phyloP scores from a whole-genome alignment of 2,329 filamentous ascomycete genomes.

The Eutypella sp. region DNA sequence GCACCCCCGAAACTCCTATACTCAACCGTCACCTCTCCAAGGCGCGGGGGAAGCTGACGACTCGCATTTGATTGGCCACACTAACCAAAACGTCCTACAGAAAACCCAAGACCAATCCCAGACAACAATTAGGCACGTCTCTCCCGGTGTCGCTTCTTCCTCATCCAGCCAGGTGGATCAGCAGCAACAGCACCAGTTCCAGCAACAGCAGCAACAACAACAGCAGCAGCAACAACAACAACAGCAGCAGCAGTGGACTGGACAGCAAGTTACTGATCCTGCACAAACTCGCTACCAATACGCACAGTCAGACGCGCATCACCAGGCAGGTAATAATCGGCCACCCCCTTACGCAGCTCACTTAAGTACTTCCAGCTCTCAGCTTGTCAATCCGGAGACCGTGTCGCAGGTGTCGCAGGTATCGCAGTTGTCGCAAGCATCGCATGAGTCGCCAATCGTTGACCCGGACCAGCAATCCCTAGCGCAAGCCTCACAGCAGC shows the following conservation, averaged over 20 bases:
- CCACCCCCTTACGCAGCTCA: constrained; percentile 23
- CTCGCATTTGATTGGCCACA: constrained; percentile 30
- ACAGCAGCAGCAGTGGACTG: constrained; percentile 34
- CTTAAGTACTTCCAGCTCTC: constrained; percentile 26
- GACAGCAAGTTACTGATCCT: constrained; percentile 36
- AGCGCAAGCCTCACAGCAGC: constrained; percentile 36
- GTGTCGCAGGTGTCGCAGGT: constrained; percentile 59
- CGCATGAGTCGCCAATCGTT: constrained; percentile 53
- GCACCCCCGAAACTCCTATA: constrained; percentile 19
- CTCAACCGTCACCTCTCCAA: constrained; percentile 41
- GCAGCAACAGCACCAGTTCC: constrained; percentile 3
- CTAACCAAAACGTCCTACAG: constrained; percentile 34
- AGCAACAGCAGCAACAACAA: too few species aligned
- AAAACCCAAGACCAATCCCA: constrained; percentile 36
- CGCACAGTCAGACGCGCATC: constrained; percentile 22
- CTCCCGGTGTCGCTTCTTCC: constrained; percentile 38
- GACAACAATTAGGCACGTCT: constrained; percentile 45
- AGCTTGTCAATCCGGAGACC: constrained; percentile 52
- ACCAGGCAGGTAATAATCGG: constrained; percentile 22
- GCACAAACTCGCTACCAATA: constrained; percentile 32
- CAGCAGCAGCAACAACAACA: constrained; percentile 33
- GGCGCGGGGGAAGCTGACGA: constrained; percentile 37
- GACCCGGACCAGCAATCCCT: constrained; percentile 43
- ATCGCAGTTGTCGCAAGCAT: constrained; percentile 60
- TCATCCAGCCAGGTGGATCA: constrained; percentile 41